Evolutionary conservation across 2,329 filamentous ascomycete species (phyloP), one percentile per base, ranked within the genome.

Genomic region (Pezicula carpinea): DNA sequence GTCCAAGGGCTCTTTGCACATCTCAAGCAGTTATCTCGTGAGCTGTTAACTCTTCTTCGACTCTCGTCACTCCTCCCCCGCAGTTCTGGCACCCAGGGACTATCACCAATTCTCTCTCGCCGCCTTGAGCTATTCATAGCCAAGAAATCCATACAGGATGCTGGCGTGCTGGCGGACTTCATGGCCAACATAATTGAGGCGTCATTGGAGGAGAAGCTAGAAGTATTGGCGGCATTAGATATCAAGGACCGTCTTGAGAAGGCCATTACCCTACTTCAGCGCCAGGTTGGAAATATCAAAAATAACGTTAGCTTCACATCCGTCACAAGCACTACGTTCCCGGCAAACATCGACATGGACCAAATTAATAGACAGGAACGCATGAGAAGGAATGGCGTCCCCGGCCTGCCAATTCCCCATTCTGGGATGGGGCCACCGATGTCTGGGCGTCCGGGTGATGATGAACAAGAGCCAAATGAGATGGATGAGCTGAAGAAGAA

Each of bases 141-240:
- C 26, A 83, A 85, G 64, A 95, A 93, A 63, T 83, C 89, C 49
- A 66, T 93, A 43, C 75, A 80, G 35, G 90, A 97, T 56, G 91
- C 91, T 1, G 92, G 92, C 2, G 72, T 82, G 7, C 75, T 99
- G 8, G 92, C 93, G 6, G 93, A 99, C 65, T 97, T 97, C 64
- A 96, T 99, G 89, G 85, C 89, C 33, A 95, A 96, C 63, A 79
- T 97, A 19, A 80, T 95, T 3, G 89, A 96, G 53, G 84, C 87
- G 43, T 86, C 82, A 8, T 87, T 95, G 53, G 89, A 96, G 65
- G 93, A 99, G 63, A 96, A 95, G 66, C 75, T 99, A 45, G 82
- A 87, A 47, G 80, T 99, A 14, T 73, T 99, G 31, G 81, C 89
- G n/a, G 83, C 90, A 1, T 69, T 95, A 5, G 83, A 91, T 58